These are phyloP conservation scores for Cystoisospora suis DNA, from an alignment of 169 alveolate genomes.

Conservation along the genomic window DNA sequence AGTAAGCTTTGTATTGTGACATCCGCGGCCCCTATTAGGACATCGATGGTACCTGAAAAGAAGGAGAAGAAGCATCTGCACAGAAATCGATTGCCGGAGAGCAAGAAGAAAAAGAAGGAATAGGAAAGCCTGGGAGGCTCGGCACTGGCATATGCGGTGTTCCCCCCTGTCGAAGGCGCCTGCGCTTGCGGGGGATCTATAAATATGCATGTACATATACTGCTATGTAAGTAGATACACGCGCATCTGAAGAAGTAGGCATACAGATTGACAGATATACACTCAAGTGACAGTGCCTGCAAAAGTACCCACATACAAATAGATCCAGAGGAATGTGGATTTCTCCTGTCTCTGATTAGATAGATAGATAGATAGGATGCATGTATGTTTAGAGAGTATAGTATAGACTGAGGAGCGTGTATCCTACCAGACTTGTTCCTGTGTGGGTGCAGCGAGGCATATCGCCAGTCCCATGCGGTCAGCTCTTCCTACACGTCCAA, in stretches of 20 bases:
- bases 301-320: background rate
- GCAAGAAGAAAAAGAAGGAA: background rate
- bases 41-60: conserved; percentile 22
- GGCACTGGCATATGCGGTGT: background rate
- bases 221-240: too few species aligned
- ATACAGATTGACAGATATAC: background rate
- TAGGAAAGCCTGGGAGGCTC: background rate
- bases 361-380: background rate
- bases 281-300: background rate
- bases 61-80: background rate
- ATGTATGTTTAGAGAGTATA: background rate
- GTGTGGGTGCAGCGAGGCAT: conserved; percentile 63
- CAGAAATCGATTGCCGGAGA: background rate
- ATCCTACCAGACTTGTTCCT: conserved; percentile 64
- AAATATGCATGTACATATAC: background rate
- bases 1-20: background rate
- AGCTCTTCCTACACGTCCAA: conserved; percentile 72
- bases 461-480: conserved; percentile 70
- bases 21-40: conserved; percentile 7
- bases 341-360: too few species aligned
- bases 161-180: background rate
- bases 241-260: background rate
- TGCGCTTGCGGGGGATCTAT: background rate
- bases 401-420: background rate
- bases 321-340: background rate